Evolutionary conservation across 2,329 filamentous ascomycete species (phyloP), one percentile per base, ranked within the genome.

Genomic region (Fusarium acutatum): DNA sequence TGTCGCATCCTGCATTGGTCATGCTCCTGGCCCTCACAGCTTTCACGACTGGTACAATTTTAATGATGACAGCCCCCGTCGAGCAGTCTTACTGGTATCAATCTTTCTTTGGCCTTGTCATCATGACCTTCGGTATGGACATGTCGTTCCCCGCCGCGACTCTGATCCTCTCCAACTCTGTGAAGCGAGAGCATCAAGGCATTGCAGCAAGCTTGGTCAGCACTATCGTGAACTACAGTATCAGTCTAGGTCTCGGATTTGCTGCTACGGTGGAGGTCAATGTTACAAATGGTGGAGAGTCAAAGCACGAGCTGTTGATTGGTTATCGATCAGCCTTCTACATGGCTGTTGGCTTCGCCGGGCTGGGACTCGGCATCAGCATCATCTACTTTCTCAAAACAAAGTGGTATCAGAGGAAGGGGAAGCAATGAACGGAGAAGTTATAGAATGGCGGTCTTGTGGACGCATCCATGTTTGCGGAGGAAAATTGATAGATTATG

Each of bases 181-280:
- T 87, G 1, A 78, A 82, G 18, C 83, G 81, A 61, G 80, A 84
- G 46, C 82, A 88, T 62, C 84, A 87, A 74, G 85, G 85, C 8
- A 83, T 86, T 17, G 85, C 81, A 1, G 84, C 83, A 15, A 88
- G 86, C 24, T 78, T 93, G 11, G 88, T 92, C 37, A 90, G 87
- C 64, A 92, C 90, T 0, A 84, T 91, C 17, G 88, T 93, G 69
- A 93, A 94, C 79, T 94, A 93, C 77, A 88, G 87, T 65, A 92
- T 93, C 38, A 89, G 89, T 3, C 80, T 93, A 6, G 90, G 89
- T 0, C 83, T 94, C 0, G 92, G 91, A 0, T 86, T 94, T 50
- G 91, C 91, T 0, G 91, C 90, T 0, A 92, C 90, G 0, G 86
- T 92, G 6, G 90, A 93, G 75, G 80, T 81, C 0, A 80, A 83